Conservation (phyloP, 2,329 filamentous ascomycete species). For the Colletotrichum siamense region DNA sequence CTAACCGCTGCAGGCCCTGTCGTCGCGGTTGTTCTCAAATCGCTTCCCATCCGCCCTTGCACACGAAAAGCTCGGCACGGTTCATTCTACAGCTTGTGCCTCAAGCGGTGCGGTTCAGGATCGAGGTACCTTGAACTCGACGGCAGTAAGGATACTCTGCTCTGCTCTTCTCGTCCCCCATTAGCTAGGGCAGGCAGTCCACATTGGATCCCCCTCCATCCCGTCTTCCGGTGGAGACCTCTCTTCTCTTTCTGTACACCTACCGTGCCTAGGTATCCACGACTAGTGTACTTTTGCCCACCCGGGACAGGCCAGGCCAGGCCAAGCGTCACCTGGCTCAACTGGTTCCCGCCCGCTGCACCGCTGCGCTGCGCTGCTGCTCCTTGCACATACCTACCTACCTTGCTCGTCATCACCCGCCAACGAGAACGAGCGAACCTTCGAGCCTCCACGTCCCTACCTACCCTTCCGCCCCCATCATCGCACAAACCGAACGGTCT, state of each 20-base stretch:
- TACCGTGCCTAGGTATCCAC: not conserved
- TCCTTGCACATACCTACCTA: not conserved
- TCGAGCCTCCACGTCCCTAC: not conserved
- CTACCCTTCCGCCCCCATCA: constrained; percentile 14
- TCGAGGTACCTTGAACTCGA: not conserved
- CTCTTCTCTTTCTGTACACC: not conserved
- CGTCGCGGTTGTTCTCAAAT: constrained; percentile 5
- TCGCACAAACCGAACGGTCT: constrained; percentile 11
- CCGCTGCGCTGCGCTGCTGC: constrained; percentile 2
- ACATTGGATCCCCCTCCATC: constrained; percentile 19
- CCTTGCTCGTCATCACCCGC: constrained; percentile 17
- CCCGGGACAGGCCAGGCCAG: not conserved
- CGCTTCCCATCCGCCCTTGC: constrained; percentile 26
- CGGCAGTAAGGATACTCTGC: not conserved
- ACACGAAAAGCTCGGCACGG: constrained; percentile 34
- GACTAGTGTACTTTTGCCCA: not conserved
- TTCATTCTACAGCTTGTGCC: constrained; percentile 43
- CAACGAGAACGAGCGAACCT: constrained; percentile 12
- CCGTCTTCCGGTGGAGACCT: constrained; percentile 40
- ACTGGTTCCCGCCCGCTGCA: constrained; percentile 5
- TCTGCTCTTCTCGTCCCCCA: not conserved
- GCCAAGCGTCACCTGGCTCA: constrained; percentile 27
- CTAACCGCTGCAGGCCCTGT: constrained; percentile 40
- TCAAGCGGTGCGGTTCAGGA: not conserved
- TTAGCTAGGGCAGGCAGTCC: not conserved